Evolutionary conservation across 2,329 filamentous ascomycete genomes (phyloP), one percentile per base, ranked within the genome.

Genomic region (Dactylellina drechsleri): DNA sequence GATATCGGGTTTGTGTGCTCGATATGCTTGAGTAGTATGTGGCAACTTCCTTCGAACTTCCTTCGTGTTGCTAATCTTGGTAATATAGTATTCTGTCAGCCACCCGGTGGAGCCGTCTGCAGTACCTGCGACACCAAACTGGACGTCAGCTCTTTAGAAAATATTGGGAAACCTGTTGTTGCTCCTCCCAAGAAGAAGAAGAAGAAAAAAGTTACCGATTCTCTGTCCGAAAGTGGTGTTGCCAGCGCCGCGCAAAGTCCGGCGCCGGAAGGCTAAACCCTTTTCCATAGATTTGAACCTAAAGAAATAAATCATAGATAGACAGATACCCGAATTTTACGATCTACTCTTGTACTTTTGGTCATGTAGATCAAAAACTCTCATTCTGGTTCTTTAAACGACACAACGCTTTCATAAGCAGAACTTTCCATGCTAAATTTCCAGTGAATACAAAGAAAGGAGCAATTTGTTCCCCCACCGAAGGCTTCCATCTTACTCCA

Each of bases 1-100:
- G 92, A 97, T 82, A 88, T 93, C 0, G 95, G 93, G 7, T 99
- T 92, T 81, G 94, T 99, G 43, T 99, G 95, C 84, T 96, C 92
- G 76, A 93, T 99, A 78, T 99, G 95, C 81, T 85, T 99, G 52
- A 96, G 92, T 82, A 99, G 85, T 87, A 82, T 79, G 84, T 82
- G n/a, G 13, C 47, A 16, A 10, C 15, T 45, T 13, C 13, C 16
- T 31, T 18, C 26, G 20, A 56, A 36, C 49, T 65, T 43, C 7
- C 50, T 49, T 45, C 13, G 43, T 8, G 23, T 26, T 15, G 45
- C 43, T 47, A 41, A 49, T 16, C 1, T 8, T 1, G 23, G 43
- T 47, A 12, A 16, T 49, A 45, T 54, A 84, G 83, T 96, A 79
- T 97, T 96, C 81, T 97, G 93, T 83, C 84, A 87, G 52, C 86